Base-by-base conservation (phyloP, 2,329 filamentous ascomycete species). In the Ilyonectria mors-panacis region DNA sequence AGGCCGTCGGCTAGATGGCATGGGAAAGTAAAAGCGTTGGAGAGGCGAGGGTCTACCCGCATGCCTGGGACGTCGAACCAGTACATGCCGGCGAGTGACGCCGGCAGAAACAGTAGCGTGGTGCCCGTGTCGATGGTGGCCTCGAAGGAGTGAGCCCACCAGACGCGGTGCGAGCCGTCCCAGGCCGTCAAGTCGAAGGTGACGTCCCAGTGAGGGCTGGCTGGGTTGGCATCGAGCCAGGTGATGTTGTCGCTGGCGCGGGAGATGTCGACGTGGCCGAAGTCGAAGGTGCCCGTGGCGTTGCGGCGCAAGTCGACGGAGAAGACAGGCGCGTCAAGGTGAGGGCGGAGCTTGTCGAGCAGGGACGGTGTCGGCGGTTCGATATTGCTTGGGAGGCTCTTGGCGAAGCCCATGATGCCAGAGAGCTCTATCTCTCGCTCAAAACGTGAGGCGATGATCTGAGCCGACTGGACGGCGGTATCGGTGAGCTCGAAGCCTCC, bases 71-170 rank as follows among this genome's bases (percentile, higher is more conserved):
- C 86, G 54, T 83, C 77, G 33, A 76, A 76, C 80, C 91, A 93
- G 81, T 93, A 94, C 37, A 83, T 83, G 30, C 83, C 76, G 2
- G 87, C 87, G n/a, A 92, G 81, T 9, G 83, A 80, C 17, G 85
- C 81, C 33, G 88, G 86, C 28, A 91, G 81, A 56, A 93, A 86
- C 76, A 93, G 82, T 59, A 93, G 82, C 1, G 91, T 90, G 4
- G 90, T 92, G 26, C 91, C 91, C 3, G 92, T 93, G 79, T 94
- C 92, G 30, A 88, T 84, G 62, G 92, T 91, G 53, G 89, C 87
- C 30, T 81, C 80, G 71, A 86, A 84, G 19, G 74, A 72, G 50
- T 81, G 86, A 67, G 80, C 84, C 54, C 79, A 80, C 65, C 92
- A 84, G 23, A 84, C 82, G 62, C 75, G 85, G 76, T 91, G 84